Percentiles rank a stretch among this genome's conserved stretches.
Evolutionary conservation across 768 basidiomycete genomes (phyloP).

Genomic region (Pisolithus orientalis): DNA sequence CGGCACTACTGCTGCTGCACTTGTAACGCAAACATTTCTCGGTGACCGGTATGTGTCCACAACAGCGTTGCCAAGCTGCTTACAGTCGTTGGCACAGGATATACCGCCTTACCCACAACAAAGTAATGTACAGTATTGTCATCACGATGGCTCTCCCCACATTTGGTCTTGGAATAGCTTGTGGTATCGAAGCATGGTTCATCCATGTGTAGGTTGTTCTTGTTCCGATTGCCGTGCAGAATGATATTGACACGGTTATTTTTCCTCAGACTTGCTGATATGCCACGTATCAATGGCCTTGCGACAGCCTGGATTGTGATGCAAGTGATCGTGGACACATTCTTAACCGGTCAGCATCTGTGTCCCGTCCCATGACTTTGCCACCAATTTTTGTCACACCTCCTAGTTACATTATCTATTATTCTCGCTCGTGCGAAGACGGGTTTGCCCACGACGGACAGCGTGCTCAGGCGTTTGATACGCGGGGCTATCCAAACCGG

Average conservation of each 20-base stretch:
- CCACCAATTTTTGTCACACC: neutral
- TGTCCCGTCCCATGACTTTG: neutral
- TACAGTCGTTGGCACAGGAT: neutral
- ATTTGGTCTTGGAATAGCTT: constrained; percentile 37
- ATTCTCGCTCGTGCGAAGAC: constrained; percentile 37
- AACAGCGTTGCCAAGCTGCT: neutral
- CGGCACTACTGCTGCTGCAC: constrained; percentile 37
- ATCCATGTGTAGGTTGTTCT: constrained; percentile 29
- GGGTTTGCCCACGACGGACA: constrained; percentile 44
- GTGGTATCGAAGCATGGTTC: constrained; percentile 40
- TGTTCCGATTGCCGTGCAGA: neutral
- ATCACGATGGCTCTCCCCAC: constrained; percentile 30
- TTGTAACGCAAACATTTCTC: constrained; percentile 42
- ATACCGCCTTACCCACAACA: neutral
- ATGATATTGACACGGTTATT: neutral
- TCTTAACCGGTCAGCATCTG: constrained; percentile 33
- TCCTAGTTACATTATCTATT: constrained; percentile 15
- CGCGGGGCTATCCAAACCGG: constrained; percentile 50
- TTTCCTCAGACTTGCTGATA: constrained; percentile 31
- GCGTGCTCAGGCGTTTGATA: constrained; percentile 45
- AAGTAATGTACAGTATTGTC: constrained; percentile 25
- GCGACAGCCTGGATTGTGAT: constrained; percentile 41
- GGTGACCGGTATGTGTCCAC: constrained; percentile 34
- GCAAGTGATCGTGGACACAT: constrained; percentile 36
- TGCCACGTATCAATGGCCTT: constrained; percentile 32